Percentiles rank a stretch among this genome's conserved stretches.
Evolutionary conservation across 148 eudicot genomes (phyloP).

Genomic region (Amaranthus hypochondriacus): DNA sequence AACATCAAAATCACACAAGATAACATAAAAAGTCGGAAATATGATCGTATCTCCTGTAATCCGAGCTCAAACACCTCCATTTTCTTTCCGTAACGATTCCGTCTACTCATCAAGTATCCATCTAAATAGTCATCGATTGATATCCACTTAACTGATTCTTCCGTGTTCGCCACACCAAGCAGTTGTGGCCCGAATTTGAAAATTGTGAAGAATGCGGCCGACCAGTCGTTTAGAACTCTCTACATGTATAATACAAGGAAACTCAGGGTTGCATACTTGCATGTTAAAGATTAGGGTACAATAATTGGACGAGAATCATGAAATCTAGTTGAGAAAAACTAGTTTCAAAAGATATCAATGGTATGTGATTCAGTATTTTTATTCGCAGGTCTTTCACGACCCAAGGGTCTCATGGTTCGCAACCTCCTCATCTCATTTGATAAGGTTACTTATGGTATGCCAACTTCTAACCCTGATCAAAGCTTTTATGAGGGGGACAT

Average conservation of each 20-base stretch:
- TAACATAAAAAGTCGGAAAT: slow-evolving; percentile 80
- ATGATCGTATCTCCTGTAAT: slow-evolving; percentile 84
- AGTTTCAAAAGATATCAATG: too few relatives aligned
- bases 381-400: too few relatives aligned
- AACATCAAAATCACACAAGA: slow-evolving; percentile 88
- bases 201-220: slow-evolving; percentile 72
- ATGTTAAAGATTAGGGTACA: not conserved
- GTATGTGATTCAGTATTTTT: too few relatives aligned
- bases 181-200: slow-evolving; percentile 66
- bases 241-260: slow-evolving; percentile 23
- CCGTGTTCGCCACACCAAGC: slow-evolving; percentile 37
- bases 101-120: slow-evolving; percentile 79
- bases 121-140: slow-evolving; percentile 87
- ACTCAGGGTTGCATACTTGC: not conserved
- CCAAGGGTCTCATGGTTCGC: too few relatives aligned
- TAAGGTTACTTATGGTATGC: too few relatives aligned
- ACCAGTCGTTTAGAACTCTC: slow-evolving; percentile 89
- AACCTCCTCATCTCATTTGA: too few relatives aligned
- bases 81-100: slow-evolving; percentile 81
- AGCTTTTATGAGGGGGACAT: too few relatives aligned
- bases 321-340: too few relatives aligned
- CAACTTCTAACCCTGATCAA: too few relatives aligned
- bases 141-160: slow-evolving; percentile 48
- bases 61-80: slow-evolving; percentile 88
- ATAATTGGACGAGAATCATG: too few relatives aligned